Percentiles rank a stretch among this genome's conserved stretches.
Conservation (phyloP, 2,329 filamentous ascomycete species). For the Nothomitra cinnamomea region DNA sequence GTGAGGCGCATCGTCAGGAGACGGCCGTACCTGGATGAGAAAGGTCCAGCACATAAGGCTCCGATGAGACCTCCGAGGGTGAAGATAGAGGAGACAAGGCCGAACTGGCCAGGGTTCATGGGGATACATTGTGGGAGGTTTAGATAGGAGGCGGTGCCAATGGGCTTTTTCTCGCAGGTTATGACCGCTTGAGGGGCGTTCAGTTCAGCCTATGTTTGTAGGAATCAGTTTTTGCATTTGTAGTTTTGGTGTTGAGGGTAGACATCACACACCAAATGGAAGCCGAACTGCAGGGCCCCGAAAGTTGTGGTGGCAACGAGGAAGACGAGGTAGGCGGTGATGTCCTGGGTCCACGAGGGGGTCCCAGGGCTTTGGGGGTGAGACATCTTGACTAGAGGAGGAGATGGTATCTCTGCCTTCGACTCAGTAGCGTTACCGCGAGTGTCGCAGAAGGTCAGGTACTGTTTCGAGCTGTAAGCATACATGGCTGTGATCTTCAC, state of each 20-base stretch:
- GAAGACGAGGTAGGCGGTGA: slow-evolving; percentile 64
- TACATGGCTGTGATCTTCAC: neutral
- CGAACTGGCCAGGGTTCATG: slow-evolving; percentile 70
- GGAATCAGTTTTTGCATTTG: neutral
- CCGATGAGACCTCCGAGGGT: slow-evolving; percentile 77
- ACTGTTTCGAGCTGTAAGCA: slow-evolving; percentile 3
- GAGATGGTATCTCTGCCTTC: neutral
- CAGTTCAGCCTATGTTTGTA: slow-evolving; percentile 56
- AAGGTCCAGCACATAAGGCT: slow-evolving; percentile 60
- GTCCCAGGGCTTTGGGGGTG: neutral
- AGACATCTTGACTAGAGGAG: neutral
- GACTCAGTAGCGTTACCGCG: neutral
- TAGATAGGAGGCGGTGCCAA: slow-evolving; percentile 17
- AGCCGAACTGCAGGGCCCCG: slow-evolving; percentile 86
- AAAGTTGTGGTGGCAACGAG: slow-evolving; percentile 62
- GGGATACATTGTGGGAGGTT: slow-evolving; percentile 61
- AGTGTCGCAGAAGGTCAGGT: neutral
- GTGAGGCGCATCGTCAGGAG: slow-evolving; percentile 61
- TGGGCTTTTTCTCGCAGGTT: slow-evolving; percentile 54
- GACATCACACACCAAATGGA: slow-evolving; percentile 66
- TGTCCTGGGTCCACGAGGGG: slow-evolving; percentile 9
- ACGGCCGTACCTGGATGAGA: slow-evolving; percentile 64
- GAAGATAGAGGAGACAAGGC: slow-evolving; percentile 76
- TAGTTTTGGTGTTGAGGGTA: too few species aligned
- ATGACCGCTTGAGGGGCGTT: slow-evolving; percentile 92